These are phyloP conservation scores for Pseudozyma sp. DNA, from an alignment of 1,284 basidiomycete genomes.

Conservation along the genomic window DNA sequence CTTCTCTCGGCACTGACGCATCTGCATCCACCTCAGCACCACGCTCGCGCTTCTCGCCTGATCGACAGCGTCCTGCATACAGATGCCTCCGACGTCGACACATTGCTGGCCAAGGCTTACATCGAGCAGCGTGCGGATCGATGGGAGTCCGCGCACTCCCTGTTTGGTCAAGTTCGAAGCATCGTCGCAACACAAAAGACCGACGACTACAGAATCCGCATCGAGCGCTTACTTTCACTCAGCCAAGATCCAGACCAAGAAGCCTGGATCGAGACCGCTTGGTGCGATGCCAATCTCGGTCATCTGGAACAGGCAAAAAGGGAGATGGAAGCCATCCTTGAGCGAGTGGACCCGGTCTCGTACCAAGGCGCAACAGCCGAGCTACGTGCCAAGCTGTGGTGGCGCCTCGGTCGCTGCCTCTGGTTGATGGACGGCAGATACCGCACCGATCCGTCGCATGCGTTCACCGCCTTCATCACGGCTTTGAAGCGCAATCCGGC, in stretches of 20 bases:
- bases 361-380: slow-evolving; percentile 57
- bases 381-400: slow-evolving; percentile 80
- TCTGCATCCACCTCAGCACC: slow-evolving; percentile 88
- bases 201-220: slow-evolving; percentile 61
- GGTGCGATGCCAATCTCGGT: slow-evolving; percentile 80
- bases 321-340: slow-evolving; percentile 76
- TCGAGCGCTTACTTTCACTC: slow-evolving; percentile 67
- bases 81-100: slow-evolving; percentile 76
- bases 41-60: slow-evolving; percentile 79
- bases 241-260: slow-evolving; percentile 73
- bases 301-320: slow-evolving; percentile 73
- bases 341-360: slow-evolving; percentile 71
- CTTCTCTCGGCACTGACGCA: slow-evolving; percentile 83
- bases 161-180: slow-evolving; percentile 73
- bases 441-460: slow-evolving; percentile 57
- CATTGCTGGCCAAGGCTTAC: slow-evolving; percentile 81
- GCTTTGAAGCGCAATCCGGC: slow-evolving; percentile 81
- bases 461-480: slow-evolving; percentile 78
- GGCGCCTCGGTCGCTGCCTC: slow-evolving; percentile 82
- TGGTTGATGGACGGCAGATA: slow-evolving; percentile 78
- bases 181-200: slow-evolving; percentile 13
- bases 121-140: slow-evolving; percentile 76
- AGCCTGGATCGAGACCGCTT: slow-evolving; percentile 84
- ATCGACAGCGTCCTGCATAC: slow-evolving; percentile 78
- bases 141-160: slow-evolving; percentile 78